Conservation (phyloP, 495 filamentous ascomycete genomes). For the Xylaria sp. region DNA sequence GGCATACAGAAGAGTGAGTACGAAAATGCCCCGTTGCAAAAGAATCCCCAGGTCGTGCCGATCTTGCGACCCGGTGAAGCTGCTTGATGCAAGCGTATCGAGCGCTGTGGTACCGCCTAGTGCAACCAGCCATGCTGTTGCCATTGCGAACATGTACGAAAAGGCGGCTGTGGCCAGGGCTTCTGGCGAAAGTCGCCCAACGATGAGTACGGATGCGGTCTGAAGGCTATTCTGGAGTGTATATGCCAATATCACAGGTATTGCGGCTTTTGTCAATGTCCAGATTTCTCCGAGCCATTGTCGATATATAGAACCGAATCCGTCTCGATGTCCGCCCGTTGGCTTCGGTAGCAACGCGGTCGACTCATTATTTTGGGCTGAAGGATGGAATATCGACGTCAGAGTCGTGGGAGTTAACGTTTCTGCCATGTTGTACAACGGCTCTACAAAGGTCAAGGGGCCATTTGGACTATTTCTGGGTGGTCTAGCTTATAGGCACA, state of each 20-base stretch:
- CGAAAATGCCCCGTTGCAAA: constrained; percentile 79
- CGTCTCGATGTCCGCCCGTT: background rate
- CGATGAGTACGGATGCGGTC: constrained; percentile 83
- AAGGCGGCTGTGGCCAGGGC: constrained; percentile 85
- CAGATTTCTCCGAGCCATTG: constrained; percentile 68
- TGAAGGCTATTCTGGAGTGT: constrained; percentile 89
- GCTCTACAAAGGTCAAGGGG: background rate
- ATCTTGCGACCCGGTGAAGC: constrained; percentile 85
- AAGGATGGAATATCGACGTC: constrained; percentile 19
- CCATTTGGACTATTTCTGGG: constrained; percentile 12
- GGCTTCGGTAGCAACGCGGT: constrained; percentile 58
- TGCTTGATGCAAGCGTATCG: constrained; percentile 84
- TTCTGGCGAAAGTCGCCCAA: constrained; percentile 78
- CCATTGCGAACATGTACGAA: constrained; percentile 91
- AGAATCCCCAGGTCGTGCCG: constrained; percentile 84
- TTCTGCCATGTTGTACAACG: constrained; percentile 4
- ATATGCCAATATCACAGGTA: constrained; percentile 89
- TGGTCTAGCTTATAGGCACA: background rate
- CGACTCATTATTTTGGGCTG: constrained; percentile 43
- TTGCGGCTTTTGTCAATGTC: constrained; percentile 69
- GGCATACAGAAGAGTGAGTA: constrained; percentile 76
- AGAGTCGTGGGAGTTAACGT: constrained; percentile 20
- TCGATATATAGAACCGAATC: constrained; percentile 26
- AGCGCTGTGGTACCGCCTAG: constrained; percentile 92
- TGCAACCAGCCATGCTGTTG: constrained; percentile 88